Conservation (phyloP, 75 land plant species). For the Ceratopteris richardii region DNA sequence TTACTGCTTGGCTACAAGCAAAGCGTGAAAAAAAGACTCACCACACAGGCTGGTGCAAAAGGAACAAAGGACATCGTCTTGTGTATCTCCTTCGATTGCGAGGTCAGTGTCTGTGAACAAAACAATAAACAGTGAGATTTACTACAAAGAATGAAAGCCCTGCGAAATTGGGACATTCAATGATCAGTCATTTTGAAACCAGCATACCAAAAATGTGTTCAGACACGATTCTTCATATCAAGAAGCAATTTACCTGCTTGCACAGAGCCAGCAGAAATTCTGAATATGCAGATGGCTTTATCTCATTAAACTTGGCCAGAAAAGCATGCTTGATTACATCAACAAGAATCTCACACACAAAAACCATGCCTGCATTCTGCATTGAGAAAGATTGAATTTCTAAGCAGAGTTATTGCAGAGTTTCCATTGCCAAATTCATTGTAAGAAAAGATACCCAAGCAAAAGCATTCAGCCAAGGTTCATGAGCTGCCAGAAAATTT, state of each 20-base stretch:
- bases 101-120: constrained; percentile 51
- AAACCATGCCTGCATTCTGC: constrained; percentile 88
- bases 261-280: constrained; percentile 89
- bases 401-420: too few species aligned
- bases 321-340: constrained; percentile 94
- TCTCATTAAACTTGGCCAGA: constrained; percentile 92
- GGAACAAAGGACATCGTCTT: constrained; percentile 73
- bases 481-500: constrained; percentile 82
- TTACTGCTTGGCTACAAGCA: too few species aligned
- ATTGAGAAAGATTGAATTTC: neutral
- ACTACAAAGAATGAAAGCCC: neutral
- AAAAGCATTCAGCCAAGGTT: constrained; percentile 72
- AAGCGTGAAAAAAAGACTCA: constrained; percentile 28
- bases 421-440: neutral
- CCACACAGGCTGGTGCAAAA: constrained; percentile 98
- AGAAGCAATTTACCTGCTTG: constrained; percentile 59
- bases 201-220: neutral
- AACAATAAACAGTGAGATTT: neutral
- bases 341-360: constrained; percentile 69
- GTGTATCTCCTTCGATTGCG: constrained; percentile 38
- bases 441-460: constrained; percentile 37
- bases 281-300: constrained; percentile 89
- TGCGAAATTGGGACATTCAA: neutral
- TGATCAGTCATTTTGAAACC: neutral
- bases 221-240: neutral